Evolutionary conservation across 2,329 filamentous ascomycete species (phyloP).

Genomic region (Boeremia exigua): DNA sequence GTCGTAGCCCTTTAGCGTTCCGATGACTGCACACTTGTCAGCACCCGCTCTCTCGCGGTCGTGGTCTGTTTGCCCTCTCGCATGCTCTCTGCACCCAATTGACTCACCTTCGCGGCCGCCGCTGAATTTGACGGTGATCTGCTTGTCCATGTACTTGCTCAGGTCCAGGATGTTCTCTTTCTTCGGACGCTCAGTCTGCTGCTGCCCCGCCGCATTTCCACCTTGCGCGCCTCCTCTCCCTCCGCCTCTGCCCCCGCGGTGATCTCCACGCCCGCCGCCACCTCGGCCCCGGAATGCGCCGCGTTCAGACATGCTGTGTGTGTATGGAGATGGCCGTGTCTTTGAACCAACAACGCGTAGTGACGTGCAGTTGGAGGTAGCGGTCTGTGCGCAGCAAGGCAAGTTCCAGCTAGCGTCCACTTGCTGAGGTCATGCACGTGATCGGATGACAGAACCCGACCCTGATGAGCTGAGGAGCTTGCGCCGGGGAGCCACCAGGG

Average conservation of each 20-base stretch:
- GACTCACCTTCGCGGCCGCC: slow-evolving; percentile 83
- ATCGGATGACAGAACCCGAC: neutral
- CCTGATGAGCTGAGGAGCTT: neutral
- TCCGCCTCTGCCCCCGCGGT: slow-evolving; percentile 50
- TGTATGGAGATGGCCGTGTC: slow-evolving; percentile 10
- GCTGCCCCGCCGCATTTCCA: slow-evolving; percentile 34
- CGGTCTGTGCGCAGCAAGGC: slow-evolving; percentile 13
- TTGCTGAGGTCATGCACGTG: neutral
- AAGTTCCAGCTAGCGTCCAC: slow-evolving; percentile 4
- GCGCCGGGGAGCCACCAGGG: neutral
- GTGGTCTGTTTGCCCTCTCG: neutral
- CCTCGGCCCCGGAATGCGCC: slow-evolving; percentile 57
- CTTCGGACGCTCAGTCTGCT: slow-evolving; percentile 74
- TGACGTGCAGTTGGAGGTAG: slow-evolving; percentile 30
- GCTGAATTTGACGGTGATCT: slow-evolving; percentile 94
- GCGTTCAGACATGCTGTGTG: slow-evolving; percentile 60
- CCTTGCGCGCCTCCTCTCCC: slow-evolving; percentile 49
- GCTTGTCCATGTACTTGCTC: slow-evolving; percentile 96
- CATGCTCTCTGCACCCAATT: neutral
- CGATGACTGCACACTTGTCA: slow-evolving; percentile 67
- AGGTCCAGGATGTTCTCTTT: slow-evolving; percentile 99
- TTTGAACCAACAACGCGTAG: slow-evolving; percentile 17
- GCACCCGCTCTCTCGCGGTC: neutral
- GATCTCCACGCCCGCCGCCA: slow-evolving; percentile 37
- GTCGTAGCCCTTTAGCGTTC: slow-evolving; percentile 92